Evolutionary conservation across 176 grass and related monocot genomes (phyloP).

Genomic region (Saccharum officinarum): DNA sequence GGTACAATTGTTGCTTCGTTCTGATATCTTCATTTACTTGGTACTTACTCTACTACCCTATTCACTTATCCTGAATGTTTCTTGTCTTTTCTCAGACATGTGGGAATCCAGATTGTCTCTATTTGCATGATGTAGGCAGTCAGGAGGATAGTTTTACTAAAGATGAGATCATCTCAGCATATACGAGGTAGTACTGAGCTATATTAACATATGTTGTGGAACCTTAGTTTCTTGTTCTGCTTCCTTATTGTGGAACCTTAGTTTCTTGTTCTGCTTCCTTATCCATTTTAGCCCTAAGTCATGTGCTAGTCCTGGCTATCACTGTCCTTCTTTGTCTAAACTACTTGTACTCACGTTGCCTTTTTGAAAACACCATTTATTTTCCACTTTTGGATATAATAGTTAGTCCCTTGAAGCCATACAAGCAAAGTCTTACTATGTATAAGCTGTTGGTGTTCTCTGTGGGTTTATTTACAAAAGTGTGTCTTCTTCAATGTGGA

Average conservation of each 20-base stretch:
- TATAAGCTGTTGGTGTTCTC: background rate
- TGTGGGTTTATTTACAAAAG: constrained; percentile 4
- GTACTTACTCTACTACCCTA: background rate
- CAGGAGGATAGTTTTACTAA: constrained; percentile 99
- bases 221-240: constrained; percentile 1
- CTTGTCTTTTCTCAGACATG: constrained; percentile 67
- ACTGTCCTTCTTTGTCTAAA: background rate
- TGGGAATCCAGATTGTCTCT: constrained; percentile 98
- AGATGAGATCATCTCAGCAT: constrained; percentile 98
- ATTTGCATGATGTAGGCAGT: constrained; percentile 95
- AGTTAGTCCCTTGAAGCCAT: background rate
- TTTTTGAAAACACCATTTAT: constrained; percentile 5
- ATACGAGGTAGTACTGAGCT: constrained; percentile 69
- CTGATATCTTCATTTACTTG: constrained; percentile 17
- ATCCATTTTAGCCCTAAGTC: constrained; percentile 27
- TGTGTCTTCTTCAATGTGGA: background rate
- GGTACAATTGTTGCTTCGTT: constrained; percentile 54
- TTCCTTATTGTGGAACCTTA: too few species aligned
- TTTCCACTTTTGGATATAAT: background rate
- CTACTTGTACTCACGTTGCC: background rate
- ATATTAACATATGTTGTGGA: constrained; percentile 9
- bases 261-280: too few species aligned
- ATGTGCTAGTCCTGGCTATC: background rate
- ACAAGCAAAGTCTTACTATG: background rate
- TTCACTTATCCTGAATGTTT: constrained; percentile 29